Evolutionary conservation across 2,329 filamentous ascomycete species (phyloP), one percentile per base, ranked within the genome.

Genomic region (Nigrograna mackinnonii): DNA sequence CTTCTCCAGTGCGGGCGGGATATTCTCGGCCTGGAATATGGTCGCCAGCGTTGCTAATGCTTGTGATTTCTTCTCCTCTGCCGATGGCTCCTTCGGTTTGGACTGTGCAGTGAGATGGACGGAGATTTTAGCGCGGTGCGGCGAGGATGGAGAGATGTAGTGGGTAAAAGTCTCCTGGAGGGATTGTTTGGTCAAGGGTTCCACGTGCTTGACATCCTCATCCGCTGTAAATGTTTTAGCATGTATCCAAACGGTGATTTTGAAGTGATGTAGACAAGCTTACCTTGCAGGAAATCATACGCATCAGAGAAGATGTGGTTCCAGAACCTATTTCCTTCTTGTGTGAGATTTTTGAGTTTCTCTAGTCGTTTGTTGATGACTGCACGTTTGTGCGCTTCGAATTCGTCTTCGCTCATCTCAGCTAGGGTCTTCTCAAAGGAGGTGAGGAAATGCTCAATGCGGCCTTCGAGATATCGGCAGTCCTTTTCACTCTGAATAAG

Each of bases 401-500:
- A 97, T 7, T 92, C 89, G 2, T 82, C 75, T 2, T 92, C 84
- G 3, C 79, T 79, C 91, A 97, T 96, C 3, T 84, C 77, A 34
- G 82, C 76, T 18, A 97, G 69, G 3, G 75, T 84, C 32, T 80
- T 74, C 16, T 79, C 81, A 49, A 90, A 91, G 12, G 77, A 75
- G 18, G 74, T 74, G 30, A 99, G 71, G 76, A 97, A 97, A 2
- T 83, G 79, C 59, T 97, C 90, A 48, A 97, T 95, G 16, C 94
- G 84, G 4, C 83, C 80, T 62, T 97, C 91, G 2, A 99, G 75
- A 60, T 95, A 97, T 31, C 85, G 78, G 0, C 89, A 86, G 2
- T 86, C 84, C 63, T 86, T 86, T 70, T 99, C 92, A 63, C 90
- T 96, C 73, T 99, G 94, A 21, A 99, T 90, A 48, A 97, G 81